Base-by-base conservation (phyloP, 805 yeast species). In the Kregervanrija pseudodelftensis region DNA sequence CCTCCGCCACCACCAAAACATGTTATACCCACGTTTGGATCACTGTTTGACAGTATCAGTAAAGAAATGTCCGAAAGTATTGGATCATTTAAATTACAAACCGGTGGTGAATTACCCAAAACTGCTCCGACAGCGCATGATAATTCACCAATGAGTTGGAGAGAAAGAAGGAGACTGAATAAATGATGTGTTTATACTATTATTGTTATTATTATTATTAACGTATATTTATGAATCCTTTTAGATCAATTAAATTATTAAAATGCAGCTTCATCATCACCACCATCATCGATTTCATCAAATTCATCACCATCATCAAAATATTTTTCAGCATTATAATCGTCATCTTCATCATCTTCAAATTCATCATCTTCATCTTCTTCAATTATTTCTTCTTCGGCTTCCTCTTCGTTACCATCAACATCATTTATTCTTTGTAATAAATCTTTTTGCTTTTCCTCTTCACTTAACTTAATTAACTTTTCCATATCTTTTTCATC, bases 281-380 rank as follows among this genome's bases (percentile, higher is more conserved):
- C 86, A 32, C 68, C 80, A 41, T 72, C 81, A 15, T 70, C 78
- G 35, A 66, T 73, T 39, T 59, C 71, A 42, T 60, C 72, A 36
- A 75, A 80, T 42, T 79, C 83, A 50, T 82, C 86, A 37, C 82
- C 84, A 51, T 76, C 82, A 57, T 83, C 89, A 56, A 83, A 83
- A 63, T 83, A 83, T 61, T 78, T 79, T 54, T 83, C 91, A 8
- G 91, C 91, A 55, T 83, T 83, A 56, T 83, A 83, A 59, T 82
- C 88, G 56, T 80, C 86, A 52, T 83, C 89, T 22, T 82, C 88
- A 45, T 82, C 84, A 50, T 81, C 88, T 49, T 79, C 83, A 51
- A 73, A 76, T 49, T 81, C 85, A 49, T 82, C 88, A 53, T 82
- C 87, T 39, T 68, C 65, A n/a, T 77, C 84, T 15, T 77, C 82